phyloP scores from a whole-genome alignment of 768 basidiomycete genomes.

The Kwoniella dejecticola region DNA sequence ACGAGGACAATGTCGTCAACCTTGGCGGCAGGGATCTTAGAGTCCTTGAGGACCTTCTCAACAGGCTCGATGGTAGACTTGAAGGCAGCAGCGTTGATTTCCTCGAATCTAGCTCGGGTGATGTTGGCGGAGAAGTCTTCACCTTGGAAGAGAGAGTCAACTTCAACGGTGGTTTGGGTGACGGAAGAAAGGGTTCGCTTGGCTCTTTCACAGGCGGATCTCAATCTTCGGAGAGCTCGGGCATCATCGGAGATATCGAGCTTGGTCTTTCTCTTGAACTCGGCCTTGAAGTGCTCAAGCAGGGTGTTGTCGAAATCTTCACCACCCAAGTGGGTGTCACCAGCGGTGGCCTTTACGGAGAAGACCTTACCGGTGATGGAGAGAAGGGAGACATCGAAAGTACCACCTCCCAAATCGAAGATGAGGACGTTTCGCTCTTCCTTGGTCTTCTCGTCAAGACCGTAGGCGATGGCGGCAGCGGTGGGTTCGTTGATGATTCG shows the following conservation, averaged over 20 bases:
- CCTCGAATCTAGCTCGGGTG: constrained; percentile 99
- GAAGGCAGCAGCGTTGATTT: constrained; percentile 93
- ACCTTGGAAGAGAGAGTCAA: constrained; percentile 95
- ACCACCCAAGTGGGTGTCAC: constrained; percentile 99
- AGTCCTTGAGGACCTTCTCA: constrained; percentile 97
- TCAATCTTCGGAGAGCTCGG: constrained; percentile 90
- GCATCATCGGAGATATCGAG: constrained; percentile 96
- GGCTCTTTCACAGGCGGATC: constrained; percentile 98
- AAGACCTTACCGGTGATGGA: constrained; percentile 98
- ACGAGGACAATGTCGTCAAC: constrained; percentile 99
- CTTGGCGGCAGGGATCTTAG: constrained; percentile 90
- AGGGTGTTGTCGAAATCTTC: constrained; percentile 99
- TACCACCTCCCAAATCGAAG: constrained; percentile 99
- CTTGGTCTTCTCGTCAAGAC: constrained; percentile 87
- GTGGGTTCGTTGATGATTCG: constrained; percentile 99
- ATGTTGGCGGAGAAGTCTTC: constrained; percentile 98
- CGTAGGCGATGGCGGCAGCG: constrained; percentile 98
- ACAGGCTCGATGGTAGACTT: constrained; percentile 98
- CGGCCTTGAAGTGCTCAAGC: constrained; percentile 97
- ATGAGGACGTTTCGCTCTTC: constrained; percentile 97
- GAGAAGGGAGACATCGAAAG: constrained; percentile 98
- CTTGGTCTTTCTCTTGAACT: constrained; percentile 97
- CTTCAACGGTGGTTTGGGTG: constrained; percentile 97
- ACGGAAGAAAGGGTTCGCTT: constrained; percentile 98
- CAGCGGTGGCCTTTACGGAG: constrained; percentile 81